Evolutionary conservation across 2,329 filamentous ascomycete species (phyloP), one percentile per base, ranked within the genome.

Genomic region (Fusarium equiseti): DNA sequence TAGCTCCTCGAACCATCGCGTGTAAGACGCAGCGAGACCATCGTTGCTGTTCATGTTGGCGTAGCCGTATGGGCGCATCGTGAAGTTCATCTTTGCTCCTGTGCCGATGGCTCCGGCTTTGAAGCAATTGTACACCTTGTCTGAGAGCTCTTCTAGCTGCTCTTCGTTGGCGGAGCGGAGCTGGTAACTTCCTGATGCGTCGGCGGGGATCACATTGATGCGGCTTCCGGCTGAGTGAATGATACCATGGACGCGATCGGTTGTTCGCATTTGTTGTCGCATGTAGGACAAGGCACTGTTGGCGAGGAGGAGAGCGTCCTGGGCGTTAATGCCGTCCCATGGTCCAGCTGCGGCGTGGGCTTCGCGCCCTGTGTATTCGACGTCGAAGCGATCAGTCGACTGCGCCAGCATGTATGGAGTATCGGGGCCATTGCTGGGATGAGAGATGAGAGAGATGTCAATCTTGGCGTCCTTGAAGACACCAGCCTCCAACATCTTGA

Each of bases 131-230:
- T 66, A 55, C 6, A 77, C 67, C 0, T 74, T 68, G 12, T 71
- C 69, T 0, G 65, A 70, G 24, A 77, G 73, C 13, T 67, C 59
- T 7, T 77, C 71, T 0, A 73, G 45, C 4, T 73, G 63, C 8
- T 66, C 61, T 12, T 72, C 61, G 72, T 86, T 79, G 58, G 84
- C 80, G 44, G 81, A 86, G 26, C 88, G 89, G 72, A 89, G 84
- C 43, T 85, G 86, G 71, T 81, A 89, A 8, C 89, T 91, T 73
- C 85, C 86, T 43, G 85, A 86, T 22, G 88, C 87, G 7, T 90
- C 89, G 1, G 62, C 63, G 0, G 75, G 74, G 3, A 76, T 76
- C 32, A 76, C 62, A 8, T 76, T 76, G 7, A 72, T 72, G 0
- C 73, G 68, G 0, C 27, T 59, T n/a, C 72, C 72, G 0, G 64